phyloP scores from a whole-genome alignment of 2,329 filamentous ascomycete species.

The Aspergillus sp. region DNA sequence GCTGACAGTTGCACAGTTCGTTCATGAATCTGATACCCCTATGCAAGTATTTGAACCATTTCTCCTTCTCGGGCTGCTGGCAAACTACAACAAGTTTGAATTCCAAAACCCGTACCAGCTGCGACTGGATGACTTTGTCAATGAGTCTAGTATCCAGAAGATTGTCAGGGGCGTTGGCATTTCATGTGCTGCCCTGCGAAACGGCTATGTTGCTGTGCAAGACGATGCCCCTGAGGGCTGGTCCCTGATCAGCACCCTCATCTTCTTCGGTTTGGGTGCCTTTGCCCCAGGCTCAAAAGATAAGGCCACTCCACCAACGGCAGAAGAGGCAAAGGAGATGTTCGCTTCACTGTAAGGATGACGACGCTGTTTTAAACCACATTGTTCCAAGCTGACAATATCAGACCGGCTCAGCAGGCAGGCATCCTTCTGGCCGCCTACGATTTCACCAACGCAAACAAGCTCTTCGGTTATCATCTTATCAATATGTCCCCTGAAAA shows the following conservation, averaged over 20 bases:
- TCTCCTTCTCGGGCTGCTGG: constrained; percentile 75
- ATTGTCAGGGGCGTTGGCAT: constrained; percentile 72
- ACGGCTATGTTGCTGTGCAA: constrained; percentile 77
- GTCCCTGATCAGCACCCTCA: constrained; percentile 75
- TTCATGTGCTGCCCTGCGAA: constrained; percentile 63
- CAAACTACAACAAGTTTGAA: constrained; percentile 99
- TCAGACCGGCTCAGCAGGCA: constrained; percentile 72
- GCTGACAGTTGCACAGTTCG: constrained; percentile 53
- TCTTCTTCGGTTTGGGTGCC: constrained; percentile 76
- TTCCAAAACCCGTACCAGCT: constrained; percentile 94
- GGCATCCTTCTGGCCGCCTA: constrained; percentile 81
- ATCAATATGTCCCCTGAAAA: constrained; percentile 59
- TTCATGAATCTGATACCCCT: constrained; percentile 70
- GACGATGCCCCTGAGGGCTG: constrained; percentile 89
- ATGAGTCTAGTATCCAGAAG: constrained; percentile 78
- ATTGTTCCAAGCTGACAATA: constrained; percentile 15
- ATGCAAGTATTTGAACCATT: constrained; percentile 68
- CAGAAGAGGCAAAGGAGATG: constrained; percentile 75
- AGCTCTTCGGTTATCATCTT: constrained; percentile 84
- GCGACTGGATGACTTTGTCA: constrained; percentile 90
- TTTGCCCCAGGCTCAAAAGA: constrained; percentile 66
- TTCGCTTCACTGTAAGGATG: constrained; percentile 65
- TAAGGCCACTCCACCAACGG: constrained; percentile 57
- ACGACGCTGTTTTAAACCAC: constrained; percentile 6
- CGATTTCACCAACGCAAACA: constrained; percentile 91